Evolutionary conservation across 768 basidiomycete species (phyloP), one percentile per base, ranked within the genome.

Genomic region (Leccinum fibrillosum): DNA sequence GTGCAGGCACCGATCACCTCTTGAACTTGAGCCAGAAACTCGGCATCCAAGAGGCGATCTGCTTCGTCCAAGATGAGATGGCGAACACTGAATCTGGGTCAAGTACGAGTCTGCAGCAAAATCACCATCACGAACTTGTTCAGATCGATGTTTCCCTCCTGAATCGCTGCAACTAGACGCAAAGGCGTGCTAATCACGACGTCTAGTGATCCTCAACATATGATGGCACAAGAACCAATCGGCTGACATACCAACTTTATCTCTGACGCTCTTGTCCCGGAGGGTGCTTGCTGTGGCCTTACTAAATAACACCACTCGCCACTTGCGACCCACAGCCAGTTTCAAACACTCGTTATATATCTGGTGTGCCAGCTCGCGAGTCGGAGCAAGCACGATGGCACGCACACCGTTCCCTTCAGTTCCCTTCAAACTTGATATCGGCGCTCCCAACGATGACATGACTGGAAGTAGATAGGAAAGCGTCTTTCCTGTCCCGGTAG

Each of bases 401-500:
- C 92, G 81, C 17, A 86, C 85, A 55, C 90, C 94, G 30, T 67
- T 72, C 17, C 83, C 84, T 32, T 70, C 62, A 17, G 79, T 74
- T 26, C 62, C 61, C 54, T 80, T 79, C 37, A 76, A 68, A 56
- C 77, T 80, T 30, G 84, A 75, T 9, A 78, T 69, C 6, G 91
- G 91, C 4, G 78, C 71, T 13, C 74, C 75, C 6, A 93, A 74
- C 17, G 77, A 72, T 11, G 84, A 76, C 58, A 98, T 81, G 23
- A 93, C 78, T 0, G 97, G 95, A 15, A 97, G 75, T 13, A 97
- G 79, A 73, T 98, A 99, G 0, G 94, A 84, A 6, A 98, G 79
- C 1, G 97, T 99, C 77, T 99, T 99, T 59, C 97, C 97, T 10
- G 92, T 95, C 52, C 97, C 97, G 5, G 97, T 99, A 0, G 97